These are phyloP conservation scores for Oxyria digyna DNA, from an alignment of 148 eudicot species.

Conservation along the genomic window DNA sequence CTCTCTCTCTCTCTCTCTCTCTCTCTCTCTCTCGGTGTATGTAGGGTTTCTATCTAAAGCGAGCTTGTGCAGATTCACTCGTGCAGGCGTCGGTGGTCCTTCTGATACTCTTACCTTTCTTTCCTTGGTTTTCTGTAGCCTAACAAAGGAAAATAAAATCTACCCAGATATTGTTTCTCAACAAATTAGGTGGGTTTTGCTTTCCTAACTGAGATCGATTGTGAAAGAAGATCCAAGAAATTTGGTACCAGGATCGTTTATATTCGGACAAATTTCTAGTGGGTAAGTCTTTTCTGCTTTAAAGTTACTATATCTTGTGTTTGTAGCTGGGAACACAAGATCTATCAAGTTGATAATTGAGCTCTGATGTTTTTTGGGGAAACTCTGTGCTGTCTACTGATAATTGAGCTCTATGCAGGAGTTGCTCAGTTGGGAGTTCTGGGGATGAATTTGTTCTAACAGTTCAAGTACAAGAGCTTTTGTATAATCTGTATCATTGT, in stretches of 20 bases:
- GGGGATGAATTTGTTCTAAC: neutral
- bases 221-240: neutral
- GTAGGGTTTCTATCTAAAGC: constrained; percentile 4
- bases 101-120: neutral
- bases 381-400: too few relatives aligned
- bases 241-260: neutral
- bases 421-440: neutral
- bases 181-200: neutral
- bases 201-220: neutral
- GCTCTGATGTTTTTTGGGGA: neutral
- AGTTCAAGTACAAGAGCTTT: neutral
- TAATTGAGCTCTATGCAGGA: neutral
- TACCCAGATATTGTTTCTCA: neutral
- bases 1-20: neutral
- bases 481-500: neutral
- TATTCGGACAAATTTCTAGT: neutral
- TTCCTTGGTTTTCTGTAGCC: neutral
- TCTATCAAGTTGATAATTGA: neutral
- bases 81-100: neutral
- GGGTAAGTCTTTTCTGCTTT: neutral
- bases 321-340: neutral
- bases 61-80: constrained; percentile 2
- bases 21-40: neutral
- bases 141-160: neutral
- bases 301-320: neutral